These are phyloP conservation scores for Phascolomyces articulosus DNA, from an alignment of 371 early-diverging fungal species.

Conservation along the genomic window DNA sequence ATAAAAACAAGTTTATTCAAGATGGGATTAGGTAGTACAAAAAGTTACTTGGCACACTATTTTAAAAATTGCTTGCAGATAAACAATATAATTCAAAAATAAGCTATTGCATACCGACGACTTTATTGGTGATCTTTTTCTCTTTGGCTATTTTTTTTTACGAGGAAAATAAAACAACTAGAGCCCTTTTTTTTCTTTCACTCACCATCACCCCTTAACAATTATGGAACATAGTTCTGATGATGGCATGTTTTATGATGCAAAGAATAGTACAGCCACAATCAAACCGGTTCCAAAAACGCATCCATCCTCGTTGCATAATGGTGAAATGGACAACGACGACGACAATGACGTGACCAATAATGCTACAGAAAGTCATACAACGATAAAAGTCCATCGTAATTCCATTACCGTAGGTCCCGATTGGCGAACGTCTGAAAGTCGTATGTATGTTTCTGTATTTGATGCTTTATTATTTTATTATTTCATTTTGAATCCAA, in stretches of 20 bases:
- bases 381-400: neutral
- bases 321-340: neutral
- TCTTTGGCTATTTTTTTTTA: too few species aligned
- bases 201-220: neutral
- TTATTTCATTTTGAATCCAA: neutral
- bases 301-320: neutral
- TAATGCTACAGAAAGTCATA: too few species aligned
- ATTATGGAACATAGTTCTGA: slow-evolving; percentile 1
- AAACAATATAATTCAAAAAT: too few species aligned
- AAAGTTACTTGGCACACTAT: too few species aligned
- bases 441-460: slow-evolving; percentile 11
- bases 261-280: neutral
- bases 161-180: too few species aligned
- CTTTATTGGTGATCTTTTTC: too few species aligned
- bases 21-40: too few species aligned
- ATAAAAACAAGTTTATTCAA: too few species aligned
- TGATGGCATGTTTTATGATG: slow-evolving; percentile 3
- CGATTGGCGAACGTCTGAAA: slow-evolving; percentile 8
- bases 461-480: neutral
- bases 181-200: too few species aligned
- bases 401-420: neutral
- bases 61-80: too few species aligned
- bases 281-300: neutral
- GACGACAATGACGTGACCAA: neutral
- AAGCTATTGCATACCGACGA: too few species aligned